These are phyloP conservation scores for Penicillium canescens DNA, from an alignment of 495 filamentous ascomycete genomes.

Conservation along the genomic window DNA sequence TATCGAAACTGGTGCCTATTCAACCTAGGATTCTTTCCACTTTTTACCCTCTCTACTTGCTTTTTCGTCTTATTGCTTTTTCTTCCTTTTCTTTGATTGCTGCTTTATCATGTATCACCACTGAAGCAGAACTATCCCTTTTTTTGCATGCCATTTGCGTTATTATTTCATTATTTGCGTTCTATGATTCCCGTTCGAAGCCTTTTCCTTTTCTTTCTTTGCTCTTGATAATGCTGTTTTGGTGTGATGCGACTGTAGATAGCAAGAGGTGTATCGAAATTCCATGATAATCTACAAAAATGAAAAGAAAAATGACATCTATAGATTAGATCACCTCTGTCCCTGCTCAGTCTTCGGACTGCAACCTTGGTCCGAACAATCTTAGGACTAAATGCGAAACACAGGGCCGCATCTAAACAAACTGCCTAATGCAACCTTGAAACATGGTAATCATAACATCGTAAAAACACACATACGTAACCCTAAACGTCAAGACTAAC, in stretches of 20 bases:
- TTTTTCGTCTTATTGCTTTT: neutral
- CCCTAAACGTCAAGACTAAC: neutral
- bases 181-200: conserved; percentile 6
- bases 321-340: too few species aligned
- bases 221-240: too few species aligned
- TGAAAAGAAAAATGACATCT: neutral
- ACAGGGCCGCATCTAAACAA: too few species aligned
- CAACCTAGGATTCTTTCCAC: neutral
- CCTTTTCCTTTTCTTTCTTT: neutral
- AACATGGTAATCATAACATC: conserved; percentile 10
- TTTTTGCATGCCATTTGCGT: neutral
- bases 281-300: neutral
- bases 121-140: neutral
- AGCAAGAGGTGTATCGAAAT: neutral
- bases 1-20: neutral
- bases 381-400: too few species aligned
- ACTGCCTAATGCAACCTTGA: too few species aligned
- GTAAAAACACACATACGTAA: conserved; percentile 1
- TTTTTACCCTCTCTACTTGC: neutral
- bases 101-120: conserved; percentile 2
- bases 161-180: neutral
- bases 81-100: conserved; percentile 1
- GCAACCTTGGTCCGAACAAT: too few species aligned
- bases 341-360: too few species aligned
- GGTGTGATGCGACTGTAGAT: conserved; percentile 4